Conservation (phyloP, 352 stramenopile genomes). For the Phytophthora multivora region DNA sequence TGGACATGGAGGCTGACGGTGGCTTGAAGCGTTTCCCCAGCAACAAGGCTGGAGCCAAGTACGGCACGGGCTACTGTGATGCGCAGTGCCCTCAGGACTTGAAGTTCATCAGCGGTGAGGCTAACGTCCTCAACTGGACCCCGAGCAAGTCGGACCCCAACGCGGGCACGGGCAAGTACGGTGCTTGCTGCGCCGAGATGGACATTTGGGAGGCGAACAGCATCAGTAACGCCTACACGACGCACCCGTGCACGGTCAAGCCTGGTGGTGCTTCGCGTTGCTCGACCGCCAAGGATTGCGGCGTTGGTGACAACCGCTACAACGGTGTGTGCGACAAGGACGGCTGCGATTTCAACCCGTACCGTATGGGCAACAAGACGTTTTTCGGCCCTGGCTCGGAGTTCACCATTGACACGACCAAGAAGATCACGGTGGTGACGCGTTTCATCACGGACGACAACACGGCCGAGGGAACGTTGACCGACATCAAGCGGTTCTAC, state of each 20-base stretch:
- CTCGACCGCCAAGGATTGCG: conserved; percentile 12
- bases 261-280: conserved; percentile 28
- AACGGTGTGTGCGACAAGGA: conserved; percentile 31
- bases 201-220: conserved; percentile 66
- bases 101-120: conserved; percentile 70
- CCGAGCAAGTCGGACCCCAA: conserved; percentile 36
- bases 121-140: conserved; percentile 57
- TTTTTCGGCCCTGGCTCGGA: conserved; percentile 29
- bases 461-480: conserved; percentile 18
- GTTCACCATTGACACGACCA: conserved; percentile 30
- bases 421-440: conserved; percentile 31
- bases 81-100: conserved; percentile 58
- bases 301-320: conserved; percentile 13
- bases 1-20: conserved; percentile 61
- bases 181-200: conserved; percentile 62
- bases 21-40: conserved; percentile 23
- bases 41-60: conserved; percentile 29
- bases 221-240: conserved; percentile 45
- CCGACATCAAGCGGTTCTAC: conserved; percentile 27
- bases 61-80: conserved; percentile 46
- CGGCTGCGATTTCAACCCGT: conserved; percentile 36
- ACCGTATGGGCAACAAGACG: conserved; percentile 34
- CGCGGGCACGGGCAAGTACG: conserved; percentile 42
- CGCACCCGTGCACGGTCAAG: conserved; percentile 45
- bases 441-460: conserved; percentile 33